These are phyloP conservation scores for Fusarium sp. DNA, from an alignment of 2,329 filamentous ascomycete genomes.

Conservation along the genomic window DNA sequence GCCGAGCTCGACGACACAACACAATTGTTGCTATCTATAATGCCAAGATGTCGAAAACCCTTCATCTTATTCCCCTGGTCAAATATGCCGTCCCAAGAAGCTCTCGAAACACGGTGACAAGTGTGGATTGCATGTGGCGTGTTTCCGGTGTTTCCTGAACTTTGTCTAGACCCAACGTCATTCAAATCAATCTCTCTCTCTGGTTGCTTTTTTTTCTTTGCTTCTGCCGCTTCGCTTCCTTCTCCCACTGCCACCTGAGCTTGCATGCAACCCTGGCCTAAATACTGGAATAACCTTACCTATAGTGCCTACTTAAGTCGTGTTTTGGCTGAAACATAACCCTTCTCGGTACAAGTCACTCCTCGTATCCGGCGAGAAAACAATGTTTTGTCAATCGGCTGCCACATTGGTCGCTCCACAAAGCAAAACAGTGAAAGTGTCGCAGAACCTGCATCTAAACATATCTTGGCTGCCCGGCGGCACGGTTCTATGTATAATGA, in stretches of 20 bases:
- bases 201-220: constrained; percentile 11
- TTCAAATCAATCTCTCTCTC: constrained; percentile 2
- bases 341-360: constrained; percentile 11
- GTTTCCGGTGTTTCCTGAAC: constrained; percentile 24
- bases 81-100: neutral
- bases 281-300: constrained; percentile 28
- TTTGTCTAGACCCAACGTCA: constrained; percentile 20
- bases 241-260: constrained; percentile 15
- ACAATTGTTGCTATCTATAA: constrained; percentile 12
- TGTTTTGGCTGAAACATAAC: constrained; percentile 34
- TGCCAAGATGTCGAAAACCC: constrained; percentile 10
- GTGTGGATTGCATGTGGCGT: constrained; percentile 14
- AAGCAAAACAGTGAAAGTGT: constrained; percentile 5
- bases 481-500: constrained; percentile 7
- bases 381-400: constrained; percentile 7
- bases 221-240: constrained; percentile 25
- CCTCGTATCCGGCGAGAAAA: constrained; percentile 19
- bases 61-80: constrained; percentile 7
- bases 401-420: constrained; percentile 8
- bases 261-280: constrained; percentile 18
- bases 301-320: constrained; percentile 18
- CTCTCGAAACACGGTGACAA: constrained; percentile 20
- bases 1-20: constrained; percentile 1
- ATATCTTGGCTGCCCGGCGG: constrained; percentile 25
- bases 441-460: neutral